These are phyloP conservation scores for Geotrichum bryndzae DNA, from an alignment of 1,139 yeast genomes.

Conservation along the genomic window DNA sequence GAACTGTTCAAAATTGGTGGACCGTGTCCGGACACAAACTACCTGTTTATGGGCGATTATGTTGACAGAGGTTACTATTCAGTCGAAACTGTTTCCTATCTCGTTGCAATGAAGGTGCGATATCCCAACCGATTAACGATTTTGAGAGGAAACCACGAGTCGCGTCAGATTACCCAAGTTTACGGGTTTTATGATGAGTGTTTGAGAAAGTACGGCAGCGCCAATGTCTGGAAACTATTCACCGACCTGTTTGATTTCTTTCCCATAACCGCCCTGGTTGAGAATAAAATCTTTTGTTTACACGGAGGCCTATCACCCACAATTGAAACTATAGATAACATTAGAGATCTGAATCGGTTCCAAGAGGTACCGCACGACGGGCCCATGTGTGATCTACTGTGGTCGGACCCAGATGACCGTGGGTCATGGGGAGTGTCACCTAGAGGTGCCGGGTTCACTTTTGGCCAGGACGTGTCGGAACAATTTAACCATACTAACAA, in stretches of 20 bases:
- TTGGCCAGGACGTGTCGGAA: conserved; percentile 81
- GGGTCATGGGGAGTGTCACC: conserved; percentile 94
- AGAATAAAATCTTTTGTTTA: conserved; percentile 76
- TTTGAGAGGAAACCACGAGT: conserved; percentile 87
- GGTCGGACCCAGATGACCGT: conserved; percentile 93
- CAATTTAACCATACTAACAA: conserved; percentile 71
- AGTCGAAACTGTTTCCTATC: conserved; percentile 67
- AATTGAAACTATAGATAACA: conserved; percentile 77
- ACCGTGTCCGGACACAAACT: conserved; percentile 66
- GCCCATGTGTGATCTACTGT: conserved; percentile 87
- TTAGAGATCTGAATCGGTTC: conserved; percentile 67
- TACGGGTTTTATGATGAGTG: conserved; percentile 95
- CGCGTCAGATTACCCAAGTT: conserved; percentile 90
- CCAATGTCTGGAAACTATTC: conserved; percentile 87
- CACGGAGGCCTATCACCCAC: conserved; percentile 88
- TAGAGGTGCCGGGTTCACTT: conserved; percentile 90
- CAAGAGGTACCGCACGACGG: conserved; percentile 97
- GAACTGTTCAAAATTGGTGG: conserved; percentile 80
- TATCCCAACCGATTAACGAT: conserved; percentile 80
- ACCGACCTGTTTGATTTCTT: conserved; percentile 88
- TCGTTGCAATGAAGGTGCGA: conserved; percentile 68
- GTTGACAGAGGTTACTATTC: conserved; percentile 93
- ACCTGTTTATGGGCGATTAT: conserved; percentile 78
- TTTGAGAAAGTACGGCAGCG: conserved; percentile 79
- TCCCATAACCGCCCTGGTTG: conserved; percentile 76